Base-by-base conservation (phyloP, 2,329 filamentous ascomycete genomes). In the Beauveria asiatica region DNA sequence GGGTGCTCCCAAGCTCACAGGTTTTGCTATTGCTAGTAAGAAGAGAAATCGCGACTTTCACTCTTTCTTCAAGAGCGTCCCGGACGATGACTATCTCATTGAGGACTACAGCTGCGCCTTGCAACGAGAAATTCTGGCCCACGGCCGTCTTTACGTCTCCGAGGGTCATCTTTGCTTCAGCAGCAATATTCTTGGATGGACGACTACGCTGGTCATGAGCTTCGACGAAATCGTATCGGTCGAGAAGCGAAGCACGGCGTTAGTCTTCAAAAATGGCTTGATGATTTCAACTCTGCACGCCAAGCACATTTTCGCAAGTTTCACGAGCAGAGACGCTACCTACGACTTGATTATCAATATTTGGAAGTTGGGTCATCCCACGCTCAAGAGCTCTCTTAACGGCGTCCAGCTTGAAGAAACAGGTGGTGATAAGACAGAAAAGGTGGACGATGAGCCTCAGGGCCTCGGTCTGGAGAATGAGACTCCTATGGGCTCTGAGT, bases 121-220 rank as follows among this genome's bases (percentile, higher is more conserved):
- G 62, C 94, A 99, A 73, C 86, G 92, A 65, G 95, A 99, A 70
- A 99, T 99, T 62, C 83, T 99, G 41, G 85, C 96, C 7, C 94
- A 97, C 66, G 94, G 94, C 6, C 84, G 94, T 45, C 81, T 99
- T 16, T 99, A 99, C 69, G 90, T 99, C 46, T 97, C 94, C 0
- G 94, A 99, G 75, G 92, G 93, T 11, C 93, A 99, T 70, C 85
- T 99, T 51, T 99, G 94, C 77, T 99, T 99, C 75, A 97, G 92
- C 69, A 97, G 94, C 78, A 99, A 99, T 71, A 99, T 99, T 65
- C 83, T 99, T 51, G 94, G 94, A 58, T 99, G 94, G 94, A 89
- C 95, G 23, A 99, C 94, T 0, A 99, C 94, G 1, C 79, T 99
- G 46, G 93, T 99, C 57, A 96, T 99, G 78, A 95, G 92, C 72